Conservation (phyloP, 169 alveolate genomes). For the Hepatocystis sp. region DNA sequence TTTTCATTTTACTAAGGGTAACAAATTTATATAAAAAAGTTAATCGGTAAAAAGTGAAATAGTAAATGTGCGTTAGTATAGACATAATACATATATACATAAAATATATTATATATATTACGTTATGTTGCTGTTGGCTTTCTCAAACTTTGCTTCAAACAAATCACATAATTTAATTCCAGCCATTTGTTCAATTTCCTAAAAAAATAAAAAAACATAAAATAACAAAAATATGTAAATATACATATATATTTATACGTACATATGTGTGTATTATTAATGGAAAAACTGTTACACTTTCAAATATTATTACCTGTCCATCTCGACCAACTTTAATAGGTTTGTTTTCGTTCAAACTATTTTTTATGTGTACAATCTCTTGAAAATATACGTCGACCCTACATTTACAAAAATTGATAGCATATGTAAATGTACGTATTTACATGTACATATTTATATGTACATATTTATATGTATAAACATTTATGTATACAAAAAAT, state of each 20-base stretch:
- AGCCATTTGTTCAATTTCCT: slow-evolving; percentile 71
- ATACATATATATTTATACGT: neutral
- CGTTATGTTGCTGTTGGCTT: slow-evolving; percentile 4
- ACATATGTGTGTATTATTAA: neutral
- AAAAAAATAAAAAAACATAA: neutral
- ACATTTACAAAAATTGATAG: neutral
- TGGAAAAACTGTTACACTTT: slow-evolving; percentile 5
- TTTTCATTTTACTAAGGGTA: no score
- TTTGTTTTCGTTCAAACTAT: slow-evolving; percentile 75
- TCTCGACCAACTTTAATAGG: slow-evolving; percentile 81
- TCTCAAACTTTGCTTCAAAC: slow-evolving; percentile 53
- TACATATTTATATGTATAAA: neutral
- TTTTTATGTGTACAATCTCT: slow-evolving; percentile 78
- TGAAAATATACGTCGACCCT: slow-evolving; percentile 79
- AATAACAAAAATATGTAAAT: neutral
- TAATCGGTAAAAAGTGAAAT: no score
- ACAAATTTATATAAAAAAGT: no score
- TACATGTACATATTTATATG: neutral
- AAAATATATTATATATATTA: neutral
- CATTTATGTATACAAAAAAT: neutral
- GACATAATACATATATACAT: no score
- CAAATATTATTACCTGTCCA: slow-evolving; percentile 82
- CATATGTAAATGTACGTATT: no score
- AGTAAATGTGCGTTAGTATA: no score
- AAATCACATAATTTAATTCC: slow-evolving; percentile 53